A percentile compares a stretch with the other conserved stretches of the same genome.
phyloP scores from a whole-genome alignment of 2,329 filamentous ascomycete genomes.

The Xylaria sp. region DNA sequence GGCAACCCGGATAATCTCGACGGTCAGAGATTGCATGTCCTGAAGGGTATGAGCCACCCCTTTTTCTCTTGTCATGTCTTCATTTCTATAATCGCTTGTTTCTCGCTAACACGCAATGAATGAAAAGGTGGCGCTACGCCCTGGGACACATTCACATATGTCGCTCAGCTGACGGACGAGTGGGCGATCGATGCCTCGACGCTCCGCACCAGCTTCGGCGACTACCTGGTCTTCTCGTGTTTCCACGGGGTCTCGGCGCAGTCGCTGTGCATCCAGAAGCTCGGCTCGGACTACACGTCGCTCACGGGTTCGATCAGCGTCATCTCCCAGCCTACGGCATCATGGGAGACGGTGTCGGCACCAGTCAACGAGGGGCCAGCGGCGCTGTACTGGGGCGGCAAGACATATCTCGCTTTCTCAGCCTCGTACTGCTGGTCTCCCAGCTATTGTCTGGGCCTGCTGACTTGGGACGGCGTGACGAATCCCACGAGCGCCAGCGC shows the following conservation, averaged over 20 bases:
- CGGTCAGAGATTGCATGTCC: conserved; percentile 62
- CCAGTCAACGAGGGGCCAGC: conserved; percentile 67
- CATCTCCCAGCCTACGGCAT: conserved; percentile 61
- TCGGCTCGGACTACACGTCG: conserved; percentile 55
- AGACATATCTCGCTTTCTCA: conserved; percentile 64
- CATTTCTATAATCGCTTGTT: neutral
- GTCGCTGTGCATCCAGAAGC: conserved; percentile 54
- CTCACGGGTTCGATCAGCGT: conserved; percentile 58
- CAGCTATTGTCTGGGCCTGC: conserved; percentile 63
- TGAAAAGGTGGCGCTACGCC: conserved; percentile 60
- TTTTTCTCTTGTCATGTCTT: conserved; percentile 6
- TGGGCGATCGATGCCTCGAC: conserved; percentile 67
- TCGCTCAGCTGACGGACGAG: conserved; percentile 57
- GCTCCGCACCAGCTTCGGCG: conserved; percentile 59
- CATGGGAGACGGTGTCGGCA: conserved; percentile 61
- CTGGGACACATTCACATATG: conserved; percentile 63
- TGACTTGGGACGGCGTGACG: conserved; percentile 63
- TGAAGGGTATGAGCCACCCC: conserved; percentile 54
- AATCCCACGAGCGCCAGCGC: conserved; percentile 57
- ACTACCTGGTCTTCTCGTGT: conserved; percentile 67
- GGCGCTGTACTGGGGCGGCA: conserved; percentile 60
- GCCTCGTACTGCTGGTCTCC: conserved; percentile 68
- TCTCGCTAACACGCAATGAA: neutral
- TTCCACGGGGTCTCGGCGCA: conserved; percentile 56
- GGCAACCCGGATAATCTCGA: conserved; percentile 57